Evolutionary conservation across 108 stramenopile genomes (phyloP).

Genomic region (Conticribra guillardii): DNA sequence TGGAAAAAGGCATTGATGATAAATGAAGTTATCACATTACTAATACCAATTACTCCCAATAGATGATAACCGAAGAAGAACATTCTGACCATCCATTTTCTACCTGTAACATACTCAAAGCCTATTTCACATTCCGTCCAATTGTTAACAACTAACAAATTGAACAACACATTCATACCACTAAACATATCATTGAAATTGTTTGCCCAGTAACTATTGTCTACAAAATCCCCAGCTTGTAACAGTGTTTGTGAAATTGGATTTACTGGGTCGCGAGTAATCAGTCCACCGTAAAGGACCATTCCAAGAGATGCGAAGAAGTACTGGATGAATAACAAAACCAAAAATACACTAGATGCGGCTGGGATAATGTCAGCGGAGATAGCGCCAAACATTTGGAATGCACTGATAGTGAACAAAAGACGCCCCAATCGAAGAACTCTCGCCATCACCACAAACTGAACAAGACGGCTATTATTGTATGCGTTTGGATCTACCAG

Average conservation of each 20-base stretch:
- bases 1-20: conserved; percentile 77
- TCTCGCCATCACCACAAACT: conserved; percentile 75
- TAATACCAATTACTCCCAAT: conserved; percentile 69
- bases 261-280: conserved; percentile 71
- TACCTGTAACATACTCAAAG: conserved; percentile 45
- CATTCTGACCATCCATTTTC: conserved; percentile 52
- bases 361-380: conserved; percentile 63
- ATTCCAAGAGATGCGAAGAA: conserved; percentile 70
- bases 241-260: conserved; percentile 50
- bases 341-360: conserved; percentile 49
- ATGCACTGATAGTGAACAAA: conserved; percentile 54
- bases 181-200: conserved; percentile 87
- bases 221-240: conserved; percentile 66
- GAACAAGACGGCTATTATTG: conserved; percentile 64
- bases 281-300: conserved; percentile 69
- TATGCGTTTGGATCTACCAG: conserved; percentile 59
- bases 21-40: conserved; percentile 83
- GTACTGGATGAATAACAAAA: conserved; percentile 66
- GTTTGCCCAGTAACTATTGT: conserved; percentile 75
- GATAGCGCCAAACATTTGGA: conserved; percentile 63
- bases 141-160: conserved; percentile 82
- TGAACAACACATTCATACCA: conserved; percentile 81
- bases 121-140: conserved; percentile 64
- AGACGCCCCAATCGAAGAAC: conserved; percentile 74
- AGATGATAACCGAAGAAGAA: conserved; percentile 81